phyloP scores from a whole-genome alignment of 2,329 filamentous ascomycete species.

The Parastagonospora avenae region DNA sequence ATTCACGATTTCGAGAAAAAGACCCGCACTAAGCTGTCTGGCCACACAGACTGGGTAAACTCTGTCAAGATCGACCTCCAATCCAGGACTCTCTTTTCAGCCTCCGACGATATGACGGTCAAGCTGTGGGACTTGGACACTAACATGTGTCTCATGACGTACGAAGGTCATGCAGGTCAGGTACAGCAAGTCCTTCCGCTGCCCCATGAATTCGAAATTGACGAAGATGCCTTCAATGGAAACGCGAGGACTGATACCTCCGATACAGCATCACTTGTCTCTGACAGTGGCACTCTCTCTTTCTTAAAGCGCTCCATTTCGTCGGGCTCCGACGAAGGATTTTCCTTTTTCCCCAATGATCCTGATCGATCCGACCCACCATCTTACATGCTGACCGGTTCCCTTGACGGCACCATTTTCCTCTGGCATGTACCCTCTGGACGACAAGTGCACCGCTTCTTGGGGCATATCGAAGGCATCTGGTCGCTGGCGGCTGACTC shows the following conservation, averaged over 20 bases:
- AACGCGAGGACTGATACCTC: slow-evolving; percentile 60
- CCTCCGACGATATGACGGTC: slow-evolving; percentile 89
- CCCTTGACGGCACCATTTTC: slow-evolving; percentile 87
- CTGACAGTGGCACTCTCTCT: slow-evolving; percentile 22
- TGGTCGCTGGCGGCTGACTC: slow-evolving; percentile 93
- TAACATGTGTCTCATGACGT: slow-evolving; percentile 74
- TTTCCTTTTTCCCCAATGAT: slow-evolving; percentile 63
- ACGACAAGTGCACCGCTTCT: slow-evolving; percentile 87
- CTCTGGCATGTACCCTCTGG: slow-evolving; percentile 89
- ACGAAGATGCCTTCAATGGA: slow-evolving; percentile 66
- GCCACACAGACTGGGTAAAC: slow-evolving; percentile 95
- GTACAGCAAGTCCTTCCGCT: slow-evolving; percentile 90
- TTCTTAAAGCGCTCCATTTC: slow-evolving; percentile 8
- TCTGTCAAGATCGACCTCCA: slow-evolving; percentile 83
- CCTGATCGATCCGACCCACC: slow-evolving; percentile 74
- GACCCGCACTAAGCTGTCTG: slow-evolving; percentile 77
- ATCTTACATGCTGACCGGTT: slow-evolving; percentile 90
- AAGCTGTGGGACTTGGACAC: slow-evolving; percentile 94
- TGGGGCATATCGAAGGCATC: slow-evolving; percentile 94
- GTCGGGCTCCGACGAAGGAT: slow-evolving; percentile 21
- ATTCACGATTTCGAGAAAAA: slow-evolving; percentile 91
- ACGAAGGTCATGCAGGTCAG: slow-evolving; percentile 90
- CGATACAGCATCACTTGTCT: slow-evolving; percentile 43
- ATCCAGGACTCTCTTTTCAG: slow-evolving; percentile 87
- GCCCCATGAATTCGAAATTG: slow-evolving; percentile 86